Base-by-base conservation (phyloP, 495 filamentous ascomycete species). In the Neurospora hispaniola region DNA sequence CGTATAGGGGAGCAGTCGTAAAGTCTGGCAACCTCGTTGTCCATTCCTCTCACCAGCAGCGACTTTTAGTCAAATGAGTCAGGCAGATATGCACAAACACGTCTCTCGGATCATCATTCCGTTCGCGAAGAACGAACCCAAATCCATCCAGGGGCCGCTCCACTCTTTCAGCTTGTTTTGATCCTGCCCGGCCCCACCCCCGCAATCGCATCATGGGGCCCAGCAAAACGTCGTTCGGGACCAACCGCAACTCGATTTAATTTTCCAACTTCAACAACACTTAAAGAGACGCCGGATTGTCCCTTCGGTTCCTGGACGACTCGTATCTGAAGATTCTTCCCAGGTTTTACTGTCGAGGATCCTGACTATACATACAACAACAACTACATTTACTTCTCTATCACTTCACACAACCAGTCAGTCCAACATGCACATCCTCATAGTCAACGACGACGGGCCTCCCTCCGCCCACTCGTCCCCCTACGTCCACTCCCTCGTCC, bases 371-470 rank as follows among this genome's bases (percentile, higher is more conserved):
- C 2, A 71, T 41, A 39, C 18, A 40, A 71, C 31, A 43, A 42
- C 69, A 38, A 38, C 35, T 6, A 41, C n/a, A 0, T 20, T 14
- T 1, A 20, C 20, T 16, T 12, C 4, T 70, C 5, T 27, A 18
- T 18, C 18, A 14, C 39, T 9, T 23, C 27, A 10, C n/a, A 4
- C 54, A 31, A 1, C 23, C 14, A 23, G 35, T 42, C 14, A 23
- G 35, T 42, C 54, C 31, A 75, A 69, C 71, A 85, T 86, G 84
- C 82, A 84, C 77, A 81, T 84, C 73, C 78, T 80, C 78, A 74
- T 86, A 20, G 83, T 82, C 71, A 99, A 99, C 86, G 96, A 99
- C 83, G 96, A 99, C 85, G 96, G 96, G 23, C 96, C 96, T 48
- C 96, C 96, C 75, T 96, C 92, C 41, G 88, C 91, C 70, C 88